Evolutionary conservation across 2,329 filamentous ascomycete species (phyloP), one percentile per base, ranked within the genome.

Genomic region (Cladosporium sp.): DNA sequence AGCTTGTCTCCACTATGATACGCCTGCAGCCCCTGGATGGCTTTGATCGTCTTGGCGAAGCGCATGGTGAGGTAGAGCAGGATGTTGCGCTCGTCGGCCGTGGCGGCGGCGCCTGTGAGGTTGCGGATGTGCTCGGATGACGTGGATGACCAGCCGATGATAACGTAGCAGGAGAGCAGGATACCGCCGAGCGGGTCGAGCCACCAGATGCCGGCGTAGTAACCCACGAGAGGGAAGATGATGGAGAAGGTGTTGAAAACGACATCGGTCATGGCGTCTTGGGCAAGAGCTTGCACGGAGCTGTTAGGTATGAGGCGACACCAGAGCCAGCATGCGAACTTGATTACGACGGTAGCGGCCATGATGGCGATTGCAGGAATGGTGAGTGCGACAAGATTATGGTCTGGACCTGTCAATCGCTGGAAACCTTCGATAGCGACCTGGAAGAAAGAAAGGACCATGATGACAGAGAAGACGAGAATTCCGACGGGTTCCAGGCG

Each of bases 221-320:
- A 91, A 19, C 88, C 88, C 49, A 88, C 76, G 7, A 95, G 80
- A 1, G 90, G 90, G 64, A 95, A 95, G 19, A 93, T 77, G 62
- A 95, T 93, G 56, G 86, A 90, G 62, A 93, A 92, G 1, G 82
- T 82, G 70, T 96, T 96, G 79, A 96, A 96, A 27, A 95, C 83
- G 22, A 96, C 87, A 62, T 95, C 88, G 0, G 88, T 78, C 68
- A 81, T 75, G 11, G 82, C 82, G 56, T 85, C 82, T 59, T 84
- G 80, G 0, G 82, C 82, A 58, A 95, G 73, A 1, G 89, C 89
- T 65, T 91, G 88, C 4, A 95, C 89, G 55, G 85, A 89, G 2
- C 86, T 90, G 66, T 95, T 95, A 59, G 83, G 88, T 57, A 95
- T 87, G 29, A 93, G 68, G 6, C 89, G 86, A 66, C 88, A 95